phyloP scores from a whole-genome alignment of 208 protist species.

The Phytomonas serpens region DNA sequence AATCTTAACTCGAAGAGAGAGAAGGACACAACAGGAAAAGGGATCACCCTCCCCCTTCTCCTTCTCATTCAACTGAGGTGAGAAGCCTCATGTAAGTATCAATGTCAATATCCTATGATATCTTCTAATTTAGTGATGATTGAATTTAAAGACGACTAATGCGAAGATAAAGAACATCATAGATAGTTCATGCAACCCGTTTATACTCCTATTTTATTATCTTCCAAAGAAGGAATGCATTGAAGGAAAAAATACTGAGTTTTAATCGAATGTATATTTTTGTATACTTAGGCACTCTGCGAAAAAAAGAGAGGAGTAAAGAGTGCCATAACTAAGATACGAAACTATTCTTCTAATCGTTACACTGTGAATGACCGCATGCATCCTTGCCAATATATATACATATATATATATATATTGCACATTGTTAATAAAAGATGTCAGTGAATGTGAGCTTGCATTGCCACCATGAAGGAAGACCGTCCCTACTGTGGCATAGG shows the following conservation, averaged over 20 bases:
- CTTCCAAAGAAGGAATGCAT: neutral
- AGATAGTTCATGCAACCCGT: neutral
- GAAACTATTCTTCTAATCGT: neutral
- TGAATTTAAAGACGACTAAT: neutral
- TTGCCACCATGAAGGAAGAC: neutral
- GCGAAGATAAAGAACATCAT: neutral
- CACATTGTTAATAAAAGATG: neutral
- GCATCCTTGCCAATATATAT: neutral
- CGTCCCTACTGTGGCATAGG: neutral
- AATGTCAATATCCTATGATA: neutral
- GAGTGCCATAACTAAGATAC: neutral
- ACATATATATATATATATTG: too few relatives aligned
- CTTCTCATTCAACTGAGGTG: neutral
- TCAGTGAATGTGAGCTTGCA: neutral
- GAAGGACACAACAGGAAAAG: neutral
- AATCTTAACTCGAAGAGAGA: neutral
- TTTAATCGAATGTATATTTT: neutral
- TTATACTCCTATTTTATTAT: neutral
- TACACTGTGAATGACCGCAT: neutral
- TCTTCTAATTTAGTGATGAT: neutral
- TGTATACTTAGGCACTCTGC: neutral
- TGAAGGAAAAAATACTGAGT: neutral
- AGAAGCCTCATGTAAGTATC: neutral
- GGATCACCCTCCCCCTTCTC: neutral
- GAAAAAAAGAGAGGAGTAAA: neutral